Conservation (phyloP, 495 filamentous ascomycete genomes). For the Neurospora sp. region DNA sequence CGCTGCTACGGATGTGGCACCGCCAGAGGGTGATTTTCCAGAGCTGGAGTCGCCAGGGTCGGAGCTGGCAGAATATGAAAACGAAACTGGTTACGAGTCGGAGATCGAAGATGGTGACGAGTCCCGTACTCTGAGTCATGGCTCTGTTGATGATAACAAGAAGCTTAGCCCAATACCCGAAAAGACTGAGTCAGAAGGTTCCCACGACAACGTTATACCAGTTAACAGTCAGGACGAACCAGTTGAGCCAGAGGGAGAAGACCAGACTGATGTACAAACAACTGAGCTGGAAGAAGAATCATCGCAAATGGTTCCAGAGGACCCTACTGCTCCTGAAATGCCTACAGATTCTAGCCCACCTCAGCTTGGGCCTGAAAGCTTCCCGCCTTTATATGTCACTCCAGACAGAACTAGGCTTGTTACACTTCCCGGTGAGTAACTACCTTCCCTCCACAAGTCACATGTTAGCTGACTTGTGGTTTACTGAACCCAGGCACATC, state of each 20-base stretch:
- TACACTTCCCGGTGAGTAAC: neutral
- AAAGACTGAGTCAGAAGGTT: neutral
- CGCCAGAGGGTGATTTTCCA: neutral
- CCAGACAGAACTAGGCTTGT: neutral
- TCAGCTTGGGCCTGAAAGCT: neutral
- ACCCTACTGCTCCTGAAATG: neutral
- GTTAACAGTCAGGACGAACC: neutral
- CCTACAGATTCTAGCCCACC: neutral
- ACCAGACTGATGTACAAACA: neutral
- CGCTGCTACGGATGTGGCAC: neutral
- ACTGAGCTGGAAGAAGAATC: neutral
- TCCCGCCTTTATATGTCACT: neutral
- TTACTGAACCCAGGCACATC: neutral
- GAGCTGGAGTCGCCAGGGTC: neutral
- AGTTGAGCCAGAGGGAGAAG: neutral
- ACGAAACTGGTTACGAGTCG: too few species aligned
- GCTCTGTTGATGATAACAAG: neutral
- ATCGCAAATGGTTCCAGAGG: neutral
- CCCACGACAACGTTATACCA: neutral
- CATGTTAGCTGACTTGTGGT: neutral
- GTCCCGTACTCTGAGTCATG: neutral
- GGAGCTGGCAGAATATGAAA: neutral
- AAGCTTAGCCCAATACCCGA: neutral
- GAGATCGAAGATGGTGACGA: neutral
- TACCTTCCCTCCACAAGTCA: neutral